These are phyloP conservation scores for Gardenia jasminoides DNA, from an alignment of 257 asterid genomes.

Conservation along the genomic window DNA sequence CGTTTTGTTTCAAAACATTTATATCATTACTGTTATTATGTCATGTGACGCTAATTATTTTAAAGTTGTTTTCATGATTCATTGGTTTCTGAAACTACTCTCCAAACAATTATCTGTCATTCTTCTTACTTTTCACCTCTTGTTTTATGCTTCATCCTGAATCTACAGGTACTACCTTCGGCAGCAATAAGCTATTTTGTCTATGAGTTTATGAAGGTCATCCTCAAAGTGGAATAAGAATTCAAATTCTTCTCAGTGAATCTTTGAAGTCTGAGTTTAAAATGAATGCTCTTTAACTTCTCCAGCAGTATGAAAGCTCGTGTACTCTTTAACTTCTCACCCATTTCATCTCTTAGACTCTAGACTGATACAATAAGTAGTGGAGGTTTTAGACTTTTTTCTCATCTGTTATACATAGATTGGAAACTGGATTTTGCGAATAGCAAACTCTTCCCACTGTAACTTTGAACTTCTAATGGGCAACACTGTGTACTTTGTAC, in stretches of 20 bases:
- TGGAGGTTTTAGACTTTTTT: not conserved
- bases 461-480: constrained; percentile 1
- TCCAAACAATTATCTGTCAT: not conserved
- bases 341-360: not conserved
- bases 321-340: not conserved
- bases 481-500: not conserved
- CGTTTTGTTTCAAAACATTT: not conserved
- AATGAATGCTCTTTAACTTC: constrained; percentile 1
- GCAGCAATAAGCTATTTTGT: constrained; percentile 91
- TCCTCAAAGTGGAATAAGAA: constrained; percentile 72
- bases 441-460: not conserved
- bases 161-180: constrained; percentile 87
- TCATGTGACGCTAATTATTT: not conserved
- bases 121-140: not conserved
- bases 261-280: not conserved
- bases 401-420: not conserved
- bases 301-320: not conserved
- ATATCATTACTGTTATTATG: not conserved
- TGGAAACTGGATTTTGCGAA: not conserved
- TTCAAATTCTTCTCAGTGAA: constrained; percentile 10
- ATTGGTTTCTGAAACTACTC: not conserved
- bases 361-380: constrained; percentile 2
- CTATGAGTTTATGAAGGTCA: constrained; percentile 90
- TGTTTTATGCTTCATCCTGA: constrained; percentile 2
- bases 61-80: not conserved